Evolutionary conservation across 371 early-diverging fungal species (phyloP), one percentile per base, ranked within the genome.

Genomic region (Syncephalastrum contaminatum): DNA sequence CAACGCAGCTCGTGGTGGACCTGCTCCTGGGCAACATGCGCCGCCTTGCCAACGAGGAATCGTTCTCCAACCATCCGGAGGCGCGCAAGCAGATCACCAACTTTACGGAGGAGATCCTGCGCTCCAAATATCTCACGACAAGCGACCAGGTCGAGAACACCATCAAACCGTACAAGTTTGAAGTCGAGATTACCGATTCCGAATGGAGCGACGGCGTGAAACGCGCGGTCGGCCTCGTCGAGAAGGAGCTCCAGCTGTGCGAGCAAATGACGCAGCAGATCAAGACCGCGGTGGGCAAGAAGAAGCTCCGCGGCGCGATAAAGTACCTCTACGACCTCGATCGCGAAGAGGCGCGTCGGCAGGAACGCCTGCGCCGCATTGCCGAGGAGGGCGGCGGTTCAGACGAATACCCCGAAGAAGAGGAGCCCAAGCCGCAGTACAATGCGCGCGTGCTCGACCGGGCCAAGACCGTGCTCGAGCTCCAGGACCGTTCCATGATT

Each of bases 81-180:
- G 89, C 95, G 0, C 82, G 89, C n/a, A 73, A 82, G 12, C 84
- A 90, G 22, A 84, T 97, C 52, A 74, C 91, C 65, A 81, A 85
- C 46, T 91, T 94, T 62, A 88, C 88, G 7, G 84, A 87, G 53
- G 92, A 90, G 42, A 88, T 96, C 43, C 56, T 98, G 61, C 85
- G 92, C 36, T 77, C 77, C 50, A 93, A 95, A 54, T 93, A 91
- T 67, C 83, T 90, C 49, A 75, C 90, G 2, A 90, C 93, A 0
- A 89, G 94, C 10, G 98, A 97, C 62, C 96, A 96, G 72, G 97
- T 98, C 6, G 99, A 98, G 65, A 97, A 97, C 71, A 94, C 96
- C 7, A 95, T 98, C 72, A 97, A 97, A 72, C 99, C 98, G 4
- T 96, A 88, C 82, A 98, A 98, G 76, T 93, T 91, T 58, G 98